These are phyloP conservation scores for Entomortierella lignicola DNA, from an alignment of 192 early-diverging fungal species.

Conservation along the genomic window DNA sequence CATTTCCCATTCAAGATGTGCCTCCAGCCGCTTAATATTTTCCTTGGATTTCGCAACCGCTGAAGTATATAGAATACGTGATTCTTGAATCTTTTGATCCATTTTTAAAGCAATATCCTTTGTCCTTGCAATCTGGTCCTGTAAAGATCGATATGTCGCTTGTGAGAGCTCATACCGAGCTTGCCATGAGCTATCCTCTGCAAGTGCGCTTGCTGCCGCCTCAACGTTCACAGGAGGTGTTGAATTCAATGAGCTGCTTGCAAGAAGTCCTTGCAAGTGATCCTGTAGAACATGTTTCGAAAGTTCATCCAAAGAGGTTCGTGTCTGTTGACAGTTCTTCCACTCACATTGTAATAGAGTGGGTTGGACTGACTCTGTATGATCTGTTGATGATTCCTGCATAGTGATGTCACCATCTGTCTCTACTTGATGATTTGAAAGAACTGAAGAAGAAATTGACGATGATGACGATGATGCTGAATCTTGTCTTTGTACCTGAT, in stretches of 20 bases:
- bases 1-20: slow-evolving; percentile 40
- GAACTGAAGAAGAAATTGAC: neutral
- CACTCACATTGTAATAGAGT: slow-evolving; percentile 4
- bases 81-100: slow-evolving; percentile 10
- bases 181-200: neutral
- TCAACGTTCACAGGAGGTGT: neutral
- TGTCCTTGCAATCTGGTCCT: neutral
- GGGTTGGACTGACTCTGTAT: neutral
- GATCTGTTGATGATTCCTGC: neutral
- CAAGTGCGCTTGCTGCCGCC: neutral
- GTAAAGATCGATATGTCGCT: slow-evolving; percentile 12
- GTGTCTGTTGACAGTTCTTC: slow-evolving; percentile 16
- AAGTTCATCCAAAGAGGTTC: slow-evolving; percentile 10
- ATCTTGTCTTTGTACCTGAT: too few species aligned
- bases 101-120: slow-evolving; percentile 3
- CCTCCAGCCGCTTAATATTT: slow-evolving; percentile 36
- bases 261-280: slow-evolving; percentile 6
- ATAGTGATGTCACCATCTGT: neutral
- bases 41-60: slow-evolving; percentile 11
- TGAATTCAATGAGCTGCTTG: neutral
- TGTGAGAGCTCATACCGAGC: neutral
- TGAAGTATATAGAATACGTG: slow-evolving; percentile 10
- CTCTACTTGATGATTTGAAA: neutral
- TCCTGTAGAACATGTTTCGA: slow-evolving; percentile 19
- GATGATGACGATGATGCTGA: neutral